A percentile compares a stretch with the other conserved stretches of the same genome.
These are phyloP conservation scores for Hypericum perforatum DNA, from an alignment of 345 rosid species.

Conservation along the genomic window DNA sequence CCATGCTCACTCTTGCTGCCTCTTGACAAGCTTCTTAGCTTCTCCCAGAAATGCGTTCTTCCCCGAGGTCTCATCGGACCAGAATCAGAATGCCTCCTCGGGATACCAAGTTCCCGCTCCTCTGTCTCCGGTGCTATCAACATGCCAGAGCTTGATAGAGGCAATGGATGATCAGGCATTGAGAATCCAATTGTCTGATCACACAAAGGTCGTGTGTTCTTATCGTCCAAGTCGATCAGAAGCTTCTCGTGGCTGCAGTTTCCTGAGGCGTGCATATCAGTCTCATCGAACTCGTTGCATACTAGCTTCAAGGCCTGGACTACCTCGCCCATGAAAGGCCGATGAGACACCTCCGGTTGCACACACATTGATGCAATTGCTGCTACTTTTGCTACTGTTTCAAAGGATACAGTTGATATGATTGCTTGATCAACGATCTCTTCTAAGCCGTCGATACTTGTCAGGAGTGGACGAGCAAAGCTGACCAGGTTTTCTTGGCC, in stretches of 20 bases:
- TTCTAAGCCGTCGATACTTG: slow-evolving; percentile 41
- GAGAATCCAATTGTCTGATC: slow-evolving; percentile 24
- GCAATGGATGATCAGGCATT: slow-evolving; percentile 9
- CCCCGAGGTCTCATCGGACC: slow-evolving; percentile 35
- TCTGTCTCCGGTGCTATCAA: slow-evolving; percentile 18
- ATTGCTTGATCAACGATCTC: slow-evolving; percentile 34
- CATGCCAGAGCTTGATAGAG: slow-evolving; percentile 23
- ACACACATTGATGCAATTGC: slow-evolving; percentile 69
- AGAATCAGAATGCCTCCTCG: slow-evolving; percentile 34
- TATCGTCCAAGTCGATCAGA: slow-evolving; percentile 17
- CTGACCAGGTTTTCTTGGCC: slow-evolving; percentile 66
- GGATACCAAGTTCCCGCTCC: slow-evolving; percentile 26
- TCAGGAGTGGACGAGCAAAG: slow-evolving; percentile 59
- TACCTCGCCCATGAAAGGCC: slow-evolving; percentile 68
- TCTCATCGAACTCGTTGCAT: slow-evolving; percentile 41
- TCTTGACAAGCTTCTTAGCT: slow-evolving; percentile 34
- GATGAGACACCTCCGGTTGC: slow-evolving; percentile 55
- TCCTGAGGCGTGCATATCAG: slow-evolving; percentile 18
- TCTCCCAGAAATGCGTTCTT: slow-evolving; percentile 43
- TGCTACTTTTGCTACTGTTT: slow-evolving; percentile 47
- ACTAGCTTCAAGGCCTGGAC: slow-evolving; percentile 65
- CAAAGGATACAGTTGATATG: slow-evolving; percentile 27
- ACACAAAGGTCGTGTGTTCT: slow-evolving; percentile 11
- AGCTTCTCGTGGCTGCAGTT: slow-evolving; percentile 11
- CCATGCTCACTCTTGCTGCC: slow-evolving; percentile 52